Base-by-base conservation (phyloP, 179 eudicot genomes). In the Carnegiea gigantea region DNA sequence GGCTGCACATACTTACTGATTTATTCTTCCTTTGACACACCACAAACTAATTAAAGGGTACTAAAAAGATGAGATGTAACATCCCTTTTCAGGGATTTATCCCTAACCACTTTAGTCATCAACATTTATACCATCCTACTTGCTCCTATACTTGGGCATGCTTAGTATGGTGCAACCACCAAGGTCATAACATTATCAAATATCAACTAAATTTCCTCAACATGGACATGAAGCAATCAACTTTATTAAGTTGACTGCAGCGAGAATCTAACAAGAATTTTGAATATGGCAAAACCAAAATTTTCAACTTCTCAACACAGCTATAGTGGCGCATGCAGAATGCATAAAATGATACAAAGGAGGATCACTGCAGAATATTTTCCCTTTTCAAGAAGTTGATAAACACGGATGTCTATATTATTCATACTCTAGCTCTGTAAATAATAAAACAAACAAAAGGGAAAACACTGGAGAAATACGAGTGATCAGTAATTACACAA, bases 1-100 rank as follows among this genome's bases (percentile, higher is more conserved):
- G 44, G 44, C 6, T 40, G 9, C 9, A 40, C 44, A 40, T 40
- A 40, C 44, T 40, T 40, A 40, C 6, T 5, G 44, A 77, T 75
- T 82, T 75, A 80, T 82, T 85, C 79, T 79, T 46, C 46, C 65
- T 33, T 83, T 76, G 44, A 77, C 81, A 81, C 60, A 77, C 78
- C 75, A 85, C 87, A 65, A 73, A 77, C 46, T 62, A 48, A 26
- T 51, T 9, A 77, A 17, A 57, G 51, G 11, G 12, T 6, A 38
- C 23, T 67, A 75, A 60, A 77, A 21, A 70, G 75, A 48, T 28
- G 48, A 77, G 44, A 84, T 74, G 26, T 49, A 74, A 7, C 73
- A 38, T 77, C 76, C 77, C 46, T 65, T 71, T 80, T 76, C 46
- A 62, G 51, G 30, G 48, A 73, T 73, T 54, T 10, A 53, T 51